Percentiles rank a stretch among this genome's conserved stretches.
These are phyloP conservation scores for Buxus sempervirens DNA, from an alignment of 164 flowering plant species.

Conservation along the genomic window DNA sequence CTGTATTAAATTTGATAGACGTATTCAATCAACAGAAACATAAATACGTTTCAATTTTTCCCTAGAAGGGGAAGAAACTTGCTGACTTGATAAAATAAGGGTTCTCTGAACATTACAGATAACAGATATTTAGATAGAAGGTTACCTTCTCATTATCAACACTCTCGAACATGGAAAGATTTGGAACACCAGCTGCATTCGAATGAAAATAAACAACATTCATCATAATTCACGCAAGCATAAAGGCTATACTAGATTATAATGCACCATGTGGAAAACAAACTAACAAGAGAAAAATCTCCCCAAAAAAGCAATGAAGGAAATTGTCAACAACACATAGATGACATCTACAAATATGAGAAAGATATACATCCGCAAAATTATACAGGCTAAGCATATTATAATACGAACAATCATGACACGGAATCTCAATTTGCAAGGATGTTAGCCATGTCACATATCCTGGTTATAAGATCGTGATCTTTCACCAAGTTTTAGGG, in stretches of 20 bases:
- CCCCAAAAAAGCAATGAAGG: background rate
- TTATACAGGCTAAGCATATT: too few species aligned
- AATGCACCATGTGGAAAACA: too few species aligned
- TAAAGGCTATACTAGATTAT: background rate
- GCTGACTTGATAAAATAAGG: background rate
- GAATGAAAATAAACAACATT: background rate
- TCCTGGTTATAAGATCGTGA: too few species aligned
- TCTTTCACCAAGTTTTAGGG: too few species aligned
- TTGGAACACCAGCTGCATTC: constrained; percentile 79
- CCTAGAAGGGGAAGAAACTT: background rate
- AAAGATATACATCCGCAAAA: too few species aligned
- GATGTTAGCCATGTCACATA: too few species aligned
- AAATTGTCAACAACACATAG: too few species aligned
- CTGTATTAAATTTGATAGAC: too few species aligned
- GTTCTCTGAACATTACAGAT: background rate
- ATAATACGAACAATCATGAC: too few species aligned
- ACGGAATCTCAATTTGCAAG: too few species aligned
- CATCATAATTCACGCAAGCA: background rate
- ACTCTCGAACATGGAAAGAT: constrained; percentile 76
- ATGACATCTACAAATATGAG: too few species aligned
- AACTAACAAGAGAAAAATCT: background rate
- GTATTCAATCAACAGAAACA: background rate
- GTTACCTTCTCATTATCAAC: constrained; percentile 89
- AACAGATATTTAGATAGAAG: background rate
- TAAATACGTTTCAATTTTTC: background rate